Base-by-base conservation (phyloP, 225 moss, liverwort and hornwort genomes). In the Ulota crispa region DNA sequence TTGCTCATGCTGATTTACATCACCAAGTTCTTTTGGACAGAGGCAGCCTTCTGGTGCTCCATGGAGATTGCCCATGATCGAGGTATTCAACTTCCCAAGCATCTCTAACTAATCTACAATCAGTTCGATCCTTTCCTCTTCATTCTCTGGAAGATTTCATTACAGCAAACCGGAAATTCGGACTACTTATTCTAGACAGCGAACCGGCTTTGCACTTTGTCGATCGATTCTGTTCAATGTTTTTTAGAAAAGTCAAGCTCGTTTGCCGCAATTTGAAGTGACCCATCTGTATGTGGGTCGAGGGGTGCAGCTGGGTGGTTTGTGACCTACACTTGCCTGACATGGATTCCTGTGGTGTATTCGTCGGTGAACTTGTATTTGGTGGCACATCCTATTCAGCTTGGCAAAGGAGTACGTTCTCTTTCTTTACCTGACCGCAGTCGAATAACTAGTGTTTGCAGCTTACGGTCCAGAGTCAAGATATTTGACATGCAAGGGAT, bases 21-120 rank as follows among this genome's bases (percentile, higher is more conserved):
- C 82, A 92, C 85, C 87, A 92, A 90, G 87, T 91, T 91, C 87
- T 93, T 92, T 75, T 93, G 93, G 92, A 87, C 86, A 37, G 93
- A 92, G 80, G 85, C 89, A 66, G 86, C 88, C 63, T 93, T 88
- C 85, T 89, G 86, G 85, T 88, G 88, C 83, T 93, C 93, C 27
- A 84, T 83, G 88, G 93, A 93, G 73, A 92, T 92, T 80, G 89
- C 91, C 72, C 87, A 90, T 73, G 90, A 92, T 85, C 88, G 93
- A 84, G 92, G 92, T 90, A 73, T 47, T 18, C 50, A 50, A 18
- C 36, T 69, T 72, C 20, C 42, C 82, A 19, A 47, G 32, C 70
- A 70, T 43, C 18, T 31, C 4, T 15, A 55, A 37, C 19, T 56
- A 24, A 59, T 80, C 21, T 64, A 28, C 12, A 8, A 57, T 42